Evolutionary conservation across 768 basidiomycete species (phyloP).

Genomic region (Suillus spraguei): DNA sequence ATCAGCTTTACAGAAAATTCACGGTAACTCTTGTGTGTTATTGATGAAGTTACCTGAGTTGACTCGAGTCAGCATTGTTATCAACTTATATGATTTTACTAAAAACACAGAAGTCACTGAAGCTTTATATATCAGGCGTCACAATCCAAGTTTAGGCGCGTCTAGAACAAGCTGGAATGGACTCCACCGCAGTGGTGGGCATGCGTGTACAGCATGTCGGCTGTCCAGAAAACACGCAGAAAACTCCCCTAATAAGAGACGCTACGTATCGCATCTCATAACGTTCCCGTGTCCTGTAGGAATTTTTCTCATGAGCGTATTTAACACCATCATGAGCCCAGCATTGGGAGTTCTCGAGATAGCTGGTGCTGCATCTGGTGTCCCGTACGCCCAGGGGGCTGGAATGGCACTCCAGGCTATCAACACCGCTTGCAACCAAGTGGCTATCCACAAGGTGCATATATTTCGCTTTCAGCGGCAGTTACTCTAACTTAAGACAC

Average conservation of each 20-base stretch:
- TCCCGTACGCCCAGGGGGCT: constrained; percentile 48
- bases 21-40: neutral
- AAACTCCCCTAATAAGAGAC: neutral
- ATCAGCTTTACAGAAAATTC: neutral
- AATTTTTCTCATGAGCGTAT: constrained; percentile 1
- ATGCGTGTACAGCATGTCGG: neutral
- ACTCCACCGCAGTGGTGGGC: neutral
- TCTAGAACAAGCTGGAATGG: neutral
- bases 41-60: neutral
- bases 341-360: constrained; percentile 39
- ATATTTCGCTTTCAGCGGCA: neutral
- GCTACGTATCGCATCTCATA: neutral
- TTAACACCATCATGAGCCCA: constrained; percentile 15
- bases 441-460: constrained; percentile 51
- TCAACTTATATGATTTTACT: too few species aligned
- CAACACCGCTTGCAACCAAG: constrained; percentile 45
- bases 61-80: too few species aligned
- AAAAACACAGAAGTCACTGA: neutral
- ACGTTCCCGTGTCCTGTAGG: neutral
- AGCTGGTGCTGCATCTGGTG: constrained; percentile 45
- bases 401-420: constrained; percentile 48
- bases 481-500: constrained; percentile 10
- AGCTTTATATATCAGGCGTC: neutral
- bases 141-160: neutral
- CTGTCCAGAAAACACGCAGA: neutral